These are phyloP conservation scores for Mucor racemosus DNA, from an alignment of 371 early-diverging fungal genomes.

Conservation along the genomic window DNA sequence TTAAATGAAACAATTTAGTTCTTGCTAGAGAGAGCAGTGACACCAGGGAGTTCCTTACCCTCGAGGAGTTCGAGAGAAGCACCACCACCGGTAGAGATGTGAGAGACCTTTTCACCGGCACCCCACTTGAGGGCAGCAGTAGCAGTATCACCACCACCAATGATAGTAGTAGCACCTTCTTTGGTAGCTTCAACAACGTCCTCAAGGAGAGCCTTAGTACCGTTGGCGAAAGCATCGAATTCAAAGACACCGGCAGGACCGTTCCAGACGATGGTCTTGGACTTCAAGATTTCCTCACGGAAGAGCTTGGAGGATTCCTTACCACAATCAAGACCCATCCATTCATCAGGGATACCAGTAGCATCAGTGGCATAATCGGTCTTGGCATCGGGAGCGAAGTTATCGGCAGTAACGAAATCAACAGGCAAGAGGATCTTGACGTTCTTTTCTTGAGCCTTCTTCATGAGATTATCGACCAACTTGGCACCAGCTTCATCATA, in stretches of 20 bases:
- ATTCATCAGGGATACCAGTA: constrained; percentile 89
- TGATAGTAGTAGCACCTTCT: constrained; percentile 73
- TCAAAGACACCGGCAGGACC: constrained; percentile 99
- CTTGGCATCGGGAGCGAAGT: constrained; percentile 82
- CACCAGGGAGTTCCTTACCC: constrained; percentile 90
- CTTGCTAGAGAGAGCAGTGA: constrained; percentile 81
- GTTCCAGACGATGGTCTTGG: constrained; percentile 99
- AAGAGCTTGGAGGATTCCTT: constrained; percentile 80
- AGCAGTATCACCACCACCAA: constrained; percentile 97
- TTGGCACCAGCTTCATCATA: constrained; percentile 90
- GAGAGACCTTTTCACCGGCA: constrained; percentile 86
- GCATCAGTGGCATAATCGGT: constrained; percentile 86
- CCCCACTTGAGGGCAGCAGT: constrained; percentile 94
- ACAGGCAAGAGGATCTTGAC: constrained; percentile 90
- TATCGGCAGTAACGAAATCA: constrained; percentile 91
- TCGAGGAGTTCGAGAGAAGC: constrained; percentile 96
- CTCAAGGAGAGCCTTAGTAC: constrained; percentile 87
- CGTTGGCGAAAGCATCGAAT: constrained; percentile 89
- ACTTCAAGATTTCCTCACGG: constrained; percentile 67
- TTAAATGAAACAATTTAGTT: constrained; percentile 25
- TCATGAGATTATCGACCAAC: constrained; percentile 82
- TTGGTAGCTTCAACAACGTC: constrained; percentile 87
- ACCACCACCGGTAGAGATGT: constrained; percentile 99
- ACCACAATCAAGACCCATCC: constrained; percentile 96
- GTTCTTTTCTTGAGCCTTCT: constrained; percentile 86